A percentile compares a stretch with the other conserved stretches of the same genome.
Evolutionary conservation across 768 basidiomycete species (phyloP).

Genomic region (Phaffia tasmanica): DNA sequence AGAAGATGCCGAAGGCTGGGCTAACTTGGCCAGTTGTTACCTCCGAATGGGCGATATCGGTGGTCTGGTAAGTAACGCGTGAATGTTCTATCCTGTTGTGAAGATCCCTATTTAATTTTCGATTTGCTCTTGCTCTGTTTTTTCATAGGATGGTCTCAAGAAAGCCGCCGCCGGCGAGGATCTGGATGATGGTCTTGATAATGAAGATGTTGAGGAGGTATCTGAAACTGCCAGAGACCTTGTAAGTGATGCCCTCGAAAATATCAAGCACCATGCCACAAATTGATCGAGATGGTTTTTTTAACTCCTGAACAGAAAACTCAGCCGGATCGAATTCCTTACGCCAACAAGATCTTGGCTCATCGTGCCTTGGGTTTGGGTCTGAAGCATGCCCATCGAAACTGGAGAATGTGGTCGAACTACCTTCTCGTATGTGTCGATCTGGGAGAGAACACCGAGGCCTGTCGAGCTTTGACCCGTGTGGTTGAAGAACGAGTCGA

Average conservation of each 20-base stretch:
- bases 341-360: constrained; percentile 64
- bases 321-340: constrained; percentile 31
- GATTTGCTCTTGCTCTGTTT: background rate
- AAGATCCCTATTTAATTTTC: background rate
- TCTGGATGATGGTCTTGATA: constrained; percentile 6
- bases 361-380: constrained; percentile 88
- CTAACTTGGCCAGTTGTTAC: constrained; percentile 88
- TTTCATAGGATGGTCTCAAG: constrained; percentile 17
- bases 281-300: background rate
- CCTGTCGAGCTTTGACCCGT: constrained; percentile 67
- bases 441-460: constrained; percentile 81
- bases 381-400: constrained; percentile 68
- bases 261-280: background rate
- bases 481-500: constrained; percentile 64
- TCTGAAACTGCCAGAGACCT: background rate
- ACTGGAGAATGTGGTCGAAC: constrained; percentile 98
- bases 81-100: background rate
- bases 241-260: too few relatives aligned
- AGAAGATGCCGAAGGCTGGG: constrained; percentile 97
- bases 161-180: constrained; percentile 15
- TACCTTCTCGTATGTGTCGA: constrained; percentile 90
- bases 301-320: background rate
- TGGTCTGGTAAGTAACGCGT: constrained; percentile 13
- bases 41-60: constrained; percentile 56
- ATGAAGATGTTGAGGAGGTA: constrained; percentile 14